These are phyloP conservation scores for Periconia macrospinosa DNA, from an alignment of 2,329 filamentous ascomycete species.

Conservation along the genomic window DNA sequence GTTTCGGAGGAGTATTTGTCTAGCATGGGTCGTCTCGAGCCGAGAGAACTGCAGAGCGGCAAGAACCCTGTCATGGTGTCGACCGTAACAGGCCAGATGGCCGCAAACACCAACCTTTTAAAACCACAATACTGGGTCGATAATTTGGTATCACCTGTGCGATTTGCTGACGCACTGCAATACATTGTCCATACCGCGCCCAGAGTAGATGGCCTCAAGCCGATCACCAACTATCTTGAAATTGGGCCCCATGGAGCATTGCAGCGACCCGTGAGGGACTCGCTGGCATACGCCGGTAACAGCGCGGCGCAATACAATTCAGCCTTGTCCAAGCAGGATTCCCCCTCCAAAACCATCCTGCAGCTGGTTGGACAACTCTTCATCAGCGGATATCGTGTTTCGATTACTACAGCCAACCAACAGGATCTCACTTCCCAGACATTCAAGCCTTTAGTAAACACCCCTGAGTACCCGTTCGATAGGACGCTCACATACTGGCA, in stretches of 20 bases:
- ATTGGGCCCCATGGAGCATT: constrained; percentile 12
- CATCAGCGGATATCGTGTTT: background rate
- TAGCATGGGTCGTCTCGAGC: background rate
- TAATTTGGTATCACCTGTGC: constrained; percentile 5
- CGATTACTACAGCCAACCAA: background rate
- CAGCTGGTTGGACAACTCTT: constrained; percentile 19
- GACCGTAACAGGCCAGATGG: background rate
- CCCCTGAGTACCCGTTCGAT: constrained; percentile 23
- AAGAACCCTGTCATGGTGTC: constrained; percentile 9
- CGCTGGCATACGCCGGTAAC: background rate
- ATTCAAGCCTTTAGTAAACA: background rate
- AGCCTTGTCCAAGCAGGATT: constrained; percentile 4
- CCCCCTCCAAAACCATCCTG: background rate
- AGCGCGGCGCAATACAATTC: constrained; percentile 22
- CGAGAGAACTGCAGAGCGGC: constrained; percentile 26
- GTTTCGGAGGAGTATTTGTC: constrained; percentile 9
- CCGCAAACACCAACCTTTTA: background rate
- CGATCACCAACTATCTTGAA: constrained; percentile 5
- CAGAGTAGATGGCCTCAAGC: background rate
- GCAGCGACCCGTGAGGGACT: background rate
- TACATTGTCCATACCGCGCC: background rate
- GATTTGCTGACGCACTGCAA: constrained; percentile 19
- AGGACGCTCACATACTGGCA: constrained; percentile 25
- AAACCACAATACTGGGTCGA: constrained; percentile 5
- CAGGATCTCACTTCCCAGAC: background rate